A percentile compares a stretch with the other conserved stretches of the same genome.
Evolutionary conservation across 306 rosid genomes (phyloP).

Genomic region (Morella rubra): DNA sequence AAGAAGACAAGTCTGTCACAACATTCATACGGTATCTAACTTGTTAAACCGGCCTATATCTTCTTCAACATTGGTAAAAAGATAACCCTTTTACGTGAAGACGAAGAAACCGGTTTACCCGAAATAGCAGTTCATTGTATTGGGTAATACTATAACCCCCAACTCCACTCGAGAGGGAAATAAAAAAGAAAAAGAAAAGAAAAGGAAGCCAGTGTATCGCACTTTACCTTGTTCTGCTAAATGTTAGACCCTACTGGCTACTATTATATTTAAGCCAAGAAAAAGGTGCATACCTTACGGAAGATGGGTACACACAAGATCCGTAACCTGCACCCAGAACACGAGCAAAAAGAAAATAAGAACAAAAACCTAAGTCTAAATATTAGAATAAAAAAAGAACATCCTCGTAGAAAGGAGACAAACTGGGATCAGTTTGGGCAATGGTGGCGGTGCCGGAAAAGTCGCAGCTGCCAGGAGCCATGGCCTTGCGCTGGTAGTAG

Average conservation of each 20-base stretch:
- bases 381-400: not conserved
- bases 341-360: too few relatives aligned
- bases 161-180: not conserved
- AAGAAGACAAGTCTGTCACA: too few relatives aligned
- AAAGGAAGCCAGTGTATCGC: not conserved
- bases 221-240: not conserved
- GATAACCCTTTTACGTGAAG: constrained; percentile 49
- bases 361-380: too few relatives aligned
- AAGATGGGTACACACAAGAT: constrained; percentile 91
- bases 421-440: constrained; percentile 87
- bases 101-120: constrained; percentile 43
- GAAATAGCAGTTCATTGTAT: not conserved
- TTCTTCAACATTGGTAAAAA: not conserved
- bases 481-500: constrained; percentile 51
- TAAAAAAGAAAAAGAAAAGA: not conserved
- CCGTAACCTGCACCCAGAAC: constrained; percentile 68
- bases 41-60: not conserved
- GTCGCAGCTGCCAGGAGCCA: constrained; percentile 81
- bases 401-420: not conserved
- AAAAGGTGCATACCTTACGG: constrained; percentile 52
- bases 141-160: not conserved
- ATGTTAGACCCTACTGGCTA: not conserved
- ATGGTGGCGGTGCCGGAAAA: constrained; percentile 74
- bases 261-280: not conserved
- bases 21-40: not conserved